A percentile compares a stretch with the other conserved stretches of the same genome.
Evolutionary conservation across 2,329 filamentous ascomycete species (phyloP).

Genomic region (Capronia coronata): DNA sequence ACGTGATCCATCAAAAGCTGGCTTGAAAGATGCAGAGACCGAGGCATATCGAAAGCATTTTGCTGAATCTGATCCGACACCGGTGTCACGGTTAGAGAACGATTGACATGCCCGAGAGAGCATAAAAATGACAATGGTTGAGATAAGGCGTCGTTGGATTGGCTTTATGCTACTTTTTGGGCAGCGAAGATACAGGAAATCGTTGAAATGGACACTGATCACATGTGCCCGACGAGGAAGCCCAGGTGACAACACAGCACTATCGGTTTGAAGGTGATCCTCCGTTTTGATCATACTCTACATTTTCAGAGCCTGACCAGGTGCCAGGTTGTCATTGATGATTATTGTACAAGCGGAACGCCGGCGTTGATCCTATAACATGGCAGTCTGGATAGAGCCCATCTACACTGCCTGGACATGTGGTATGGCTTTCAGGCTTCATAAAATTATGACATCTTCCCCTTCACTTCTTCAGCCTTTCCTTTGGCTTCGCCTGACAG

Average conservation of each 20-base stretch:
- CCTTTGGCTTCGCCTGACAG: constrained; percentile 31
- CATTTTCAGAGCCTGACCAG: constrained; percentile 6
- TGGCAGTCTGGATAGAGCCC: constrained; percentile 2
- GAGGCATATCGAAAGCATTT: constrained; percentile 35
- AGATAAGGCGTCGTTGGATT: too few species aligned
- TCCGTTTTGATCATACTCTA: constrained; percentile 5
- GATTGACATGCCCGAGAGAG: too few species aligned
- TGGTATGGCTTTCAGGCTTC: too few species aligned
- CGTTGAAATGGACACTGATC: too few species aligned
- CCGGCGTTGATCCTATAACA: constrained; percentile 8
- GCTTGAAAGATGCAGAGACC: constrained; percentile 41
- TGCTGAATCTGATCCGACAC: constrained; percentile 8
- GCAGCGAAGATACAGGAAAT: too few species aligned
- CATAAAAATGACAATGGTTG: too few species aligned
- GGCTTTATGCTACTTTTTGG: too few species aligned
- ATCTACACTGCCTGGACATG: neutral
- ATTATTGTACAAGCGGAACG: constrained; percentile 19
- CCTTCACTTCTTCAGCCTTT: constrained; percentile 34
- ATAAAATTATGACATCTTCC: constrained; percentile 24
- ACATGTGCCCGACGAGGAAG: too few species aligned
- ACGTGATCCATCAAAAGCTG: constrained; percentile 53
- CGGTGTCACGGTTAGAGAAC: constrained; percentile 10
- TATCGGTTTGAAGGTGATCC: neutral
- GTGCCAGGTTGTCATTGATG: constrained; percentile 3
- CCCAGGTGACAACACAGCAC: too few species aligned